Conservation (phyloP, 176 grass and related monocot genomes). For the Areca catechu region DNA sequence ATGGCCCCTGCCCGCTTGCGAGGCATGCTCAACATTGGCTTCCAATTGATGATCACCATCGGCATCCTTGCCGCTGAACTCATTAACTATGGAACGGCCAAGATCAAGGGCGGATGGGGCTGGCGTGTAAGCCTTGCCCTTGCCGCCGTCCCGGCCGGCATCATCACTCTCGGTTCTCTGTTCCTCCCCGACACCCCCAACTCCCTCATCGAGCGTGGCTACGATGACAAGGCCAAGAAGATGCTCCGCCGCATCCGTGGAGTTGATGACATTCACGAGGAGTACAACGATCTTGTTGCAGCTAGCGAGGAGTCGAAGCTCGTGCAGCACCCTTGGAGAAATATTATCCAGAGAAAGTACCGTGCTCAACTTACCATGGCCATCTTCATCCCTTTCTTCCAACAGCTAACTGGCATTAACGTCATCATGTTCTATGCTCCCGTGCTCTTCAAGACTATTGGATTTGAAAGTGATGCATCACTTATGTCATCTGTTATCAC, state of each 20-base stretch:
- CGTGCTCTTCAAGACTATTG: slow-evolving; percentile 80
- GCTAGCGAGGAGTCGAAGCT: slow-evolving; percentile 77
- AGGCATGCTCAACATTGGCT: slow-evolving; percentile 96
- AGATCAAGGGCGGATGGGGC: slow-evolving; percentile 72
- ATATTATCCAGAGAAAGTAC: slow-evolving; percentile 57
- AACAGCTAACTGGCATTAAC: slow-evolving; percentile 41
- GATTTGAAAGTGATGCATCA: slow-evolving; percentile 59
- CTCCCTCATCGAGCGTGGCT: slow-evolving; percentile 75
- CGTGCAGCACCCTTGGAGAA: slow-evolving; percentile 52
- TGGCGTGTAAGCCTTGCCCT: slow-evolving; percentile 86
- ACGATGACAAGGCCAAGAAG: slow-evolving; percentile 33
- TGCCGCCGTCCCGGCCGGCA: slow-evolving; percentile 66
- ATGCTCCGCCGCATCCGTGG: slow-evolving; percentile 90
- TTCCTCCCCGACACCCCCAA: slow-evolving; percentile 96
- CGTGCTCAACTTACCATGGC: slow-evolving; percentile 63
- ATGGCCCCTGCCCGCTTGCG: slow-evolving; percentile 84
- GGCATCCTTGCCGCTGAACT: slow-evolving; percentile 75
- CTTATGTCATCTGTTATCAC: slow-evolving; percentile 86
- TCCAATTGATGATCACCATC: slow-evolving; percentile 90
- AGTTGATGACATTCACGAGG: slow-evolving; percentile 60
- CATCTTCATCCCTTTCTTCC: slow-evolving; percentile 50
- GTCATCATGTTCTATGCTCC: slow-evolving; percentile 53
- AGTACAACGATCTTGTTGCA: slow-evolving; percentile 67
- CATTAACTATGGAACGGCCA: slow-evolving; percentile 81
- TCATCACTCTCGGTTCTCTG: slow-evolving; percentile 72